phyloP scores from a whole-genome alignment of 257 asterid genomes.

The Solanum virginianum region DNA sequence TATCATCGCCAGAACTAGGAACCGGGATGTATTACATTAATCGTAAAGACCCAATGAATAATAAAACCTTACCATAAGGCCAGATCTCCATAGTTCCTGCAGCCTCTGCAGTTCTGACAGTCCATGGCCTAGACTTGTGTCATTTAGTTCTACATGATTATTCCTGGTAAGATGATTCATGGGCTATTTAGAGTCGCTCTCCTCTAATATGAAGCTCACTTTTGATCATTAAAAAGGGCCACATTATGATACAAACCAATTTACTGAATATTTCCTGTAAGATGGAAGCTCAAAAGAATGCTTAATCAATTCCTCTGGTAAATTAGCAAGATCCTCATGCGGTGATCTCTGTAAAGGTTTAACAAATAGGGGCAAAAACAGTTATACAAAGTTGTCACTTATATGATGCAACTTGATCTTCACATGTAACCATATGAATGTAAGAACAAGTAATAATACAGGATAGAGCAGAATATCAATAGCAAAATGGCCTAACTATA shows the following conservation, averaged over 20 bases:
- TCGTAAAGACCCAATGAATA: neutral
- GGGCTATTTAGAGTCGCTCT: conserved; percentile 8
- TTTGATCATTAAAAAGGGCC: neutral
- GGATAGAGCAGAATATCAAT: neutral
- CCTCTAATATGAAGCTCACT: neutral
- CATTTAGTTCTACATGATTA: conserved; percentile 16
- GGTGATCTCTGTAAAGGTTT: conserved; percentile 34
- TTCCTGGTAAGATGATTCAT: conserved; percentile 21
- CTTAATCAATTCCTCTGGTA: conserved; percentile 26
- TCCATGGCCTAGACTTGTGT: conserved; percentile 23
- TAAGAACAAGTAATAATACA: neutral
- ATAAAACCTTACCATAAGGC: conserved; percentile 45
- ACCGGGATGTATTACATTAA: neutral
- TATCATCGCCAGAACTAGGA: neutral
- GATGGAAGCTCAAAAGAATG: conserved; percentile 48
- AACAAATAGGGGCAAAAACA: neutral
- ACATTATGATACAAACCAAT: neutral
- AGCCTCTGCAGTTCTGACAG: conserved; percentile 48
- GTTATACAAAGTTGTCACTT: neutral
- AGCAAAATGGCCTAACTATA: neutral
- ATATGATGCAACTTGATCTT: neutral
- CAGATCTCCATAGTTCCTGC: conserved; percentile 54
- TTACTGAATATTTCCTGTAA: conserved; percentile 25
- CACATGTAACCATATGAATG: neutral
- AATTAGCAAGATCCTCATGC: conserved; percentile 18